A percentile compares a stretch with the other conserved stretches of the same genome.
Conservation (phyloP, 176 grass and related monocot species). For the Zea mays region Zm-B73-REFERENCE-NAM-5.0 NC_050100.1:225763501-225764000, state of each 20-base stretch:
- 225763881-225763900: too few relatives aligned
- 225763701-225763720: too few relatives aligned
- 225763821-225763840: not conserved
- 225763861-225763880: not conserved
- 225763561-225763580: not conserved
- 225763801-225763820: not conserved
- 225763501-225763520: conserved; percentile 68
- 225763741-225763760: conserved; percentile 6
- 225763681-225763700: too few relatives aligned
- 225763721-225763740: too few relatives aligned
- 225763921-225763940: too few relatives aligned
- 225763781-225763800: conserved; percentile 2
- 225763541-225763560: not conserved
- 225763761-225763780: not conserved
- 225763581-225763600: not conserved
- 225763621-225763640: conserved; percentile 13
- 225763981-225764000: too few relatives aligned
- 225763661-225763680: too few relatives aligned
- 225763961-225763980: too few relatives aligned
- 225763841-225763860: not conserved
- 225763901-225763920: too few relatives aligned
- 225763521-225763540: conserved; percentile 1
- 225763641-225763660: too few relatives aligned
- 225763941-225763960: too few relatives aligned
- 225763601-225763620: not conserved